phyloP scores from a whole-genome alignment of 2,329 filamentous ascomycete genomes.

The Aspergillus tubingensis region DNA sequence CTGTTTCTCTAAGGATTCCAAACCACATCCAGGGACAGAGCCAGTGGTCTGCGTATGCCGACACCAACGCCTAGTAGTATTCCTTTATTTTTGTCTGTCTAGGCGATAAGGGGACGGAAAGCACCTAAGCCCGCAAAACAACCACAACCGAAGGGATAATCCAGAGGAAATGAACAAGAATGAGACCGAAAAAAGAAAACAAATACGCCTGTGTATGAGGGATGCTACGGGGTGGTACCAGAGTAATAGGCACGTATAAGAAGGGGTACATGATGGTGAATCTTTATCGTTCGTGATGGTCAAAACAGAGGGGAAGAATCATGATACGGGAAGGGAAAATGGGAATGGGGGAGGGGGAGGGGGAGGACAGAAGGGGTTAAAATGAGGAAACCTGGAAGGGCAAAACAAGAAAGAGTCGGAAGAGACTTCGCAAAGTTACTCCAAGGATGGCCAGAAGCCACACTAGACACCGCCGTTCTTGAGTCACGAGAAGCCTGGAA shows the following conservation, averaged over 20 bases:
- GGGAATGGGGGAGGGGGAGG: constrained; percentile 13
- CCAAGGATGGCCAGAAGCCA: background rate
- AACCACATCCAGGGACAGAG: background rate
- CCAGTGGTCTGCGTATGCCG: background rate
- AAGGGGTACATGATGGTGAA: constrained; percentile 52
- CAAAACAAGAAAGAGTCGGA: constrained; percentile 22
- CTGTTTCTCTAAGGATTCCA: background rate
- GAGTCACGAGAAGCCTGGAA: constrained; percentile 3
- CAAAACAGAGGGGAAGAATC: constrained; percentile 30
- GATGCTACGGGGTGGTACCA: constrained; percentile 34
- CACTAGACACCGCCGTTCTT: background rate
- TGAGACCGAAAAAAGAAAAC: constrained; percentile 24
- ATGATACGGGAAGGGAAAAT: constrained; percentile 17
- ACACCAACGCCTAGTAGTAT: background rate
- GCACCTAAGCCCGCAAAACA: constrained; percentile 8
- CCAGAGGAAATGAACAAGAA: constrained; percentile 16
- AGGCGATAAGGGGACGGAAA: background rate
- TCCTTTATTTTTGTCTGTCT: background rate
- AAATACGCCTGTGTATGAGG: constrained; percentile 44
- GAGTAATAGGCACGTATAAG: constrained; percentile 21
- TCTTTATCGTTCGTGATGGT: constrained; percentile 48
- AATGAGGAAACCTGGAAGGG: constrained; percentile 2
- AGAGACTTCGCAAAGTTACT: constrained; percentile 1
- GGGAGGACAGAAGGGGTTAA: constrained; percentile 10
- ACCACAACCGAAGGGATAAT: constrained; percentile 15